Base-by-base conservation (phyloP, 2,329 filamentous ascomycete species). In the Trichoderma lentiforme region DNA sequence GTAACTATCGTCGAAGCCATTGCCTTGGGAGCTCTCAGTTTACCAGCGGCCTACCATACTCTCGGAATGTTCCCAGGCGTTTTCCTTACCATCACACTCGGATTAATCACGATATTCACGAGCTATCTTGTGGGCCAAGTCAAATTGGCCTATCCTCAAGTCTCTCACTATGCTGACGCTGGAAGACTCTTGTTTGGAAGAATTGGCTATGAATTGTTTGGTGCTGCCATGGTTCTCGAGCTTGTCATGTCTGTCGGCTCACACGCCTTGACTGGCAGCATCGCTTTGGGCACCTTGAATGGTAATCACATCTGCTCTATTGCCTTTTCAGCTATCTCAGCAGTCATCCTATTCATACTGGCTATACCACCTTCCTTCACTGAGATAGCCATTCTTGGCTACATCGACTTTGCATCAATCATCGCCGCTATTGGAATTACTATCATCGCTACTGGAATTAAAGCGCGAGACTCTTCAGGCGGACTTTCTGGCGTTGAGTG, bases 191-290 rank as follows among this genome's bases (percentile, higher is more conserved):
- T 92, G 63, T 82, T 84, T 66, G 90, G 91, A 3, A 80, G 80
- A 18, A 80, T 86, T 51, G 89, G 88, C 0, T 85, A 87, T 71
- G 87, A 90, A 76, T 74, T 92, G 43, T 82, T 90, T 67, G 88
- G 88, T 26, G 78, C 83, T 63, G 87, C 85, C 56, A 87, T 90
- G 75, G 81, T 86, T 18, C 78, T 91, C n/a, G 87, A 91, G 78
- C 82, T 92, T 18, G 79, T 91, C 56, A 91, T 92, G 81, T 86
- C 90, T 76, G 88, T 90, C 81, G 88, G 86, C 18, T 90, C 89
- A 28, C 91, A 93, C 79, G 82, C 91, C 36, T 81, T 92, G 66
- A 91, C 89, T 0, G 91, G 91, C 75, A 85, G 84, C 43, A 89
- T 91, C 74, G 89, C 89, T 74, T 85, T 91, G 79, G 89, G 89